Conservation (phyloP, 805 yeast species). For the Hermanozyma aechmeae region DNA sequence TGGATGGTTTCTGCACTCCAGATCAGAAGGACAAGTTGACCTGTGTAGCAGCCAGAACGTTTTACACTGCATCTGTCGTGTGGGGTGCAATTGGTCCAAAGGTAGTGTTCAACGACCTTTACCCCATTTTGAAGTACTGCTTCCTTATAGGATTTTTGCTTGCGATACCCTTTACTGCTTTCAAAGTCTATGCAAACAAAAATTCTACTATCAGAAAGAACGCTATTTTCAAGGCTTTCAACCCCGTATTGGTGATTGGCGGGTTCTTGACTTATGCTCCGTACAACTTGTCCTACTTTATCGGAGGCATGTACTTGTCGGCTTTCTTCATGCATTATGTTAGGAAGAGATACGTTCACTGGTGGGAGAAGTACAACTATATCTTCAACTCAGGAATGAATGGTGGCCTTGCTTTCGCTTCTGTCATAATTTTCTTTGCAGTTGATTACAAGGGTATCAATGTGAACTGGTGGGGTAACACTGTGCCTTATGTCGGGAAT, state of each 20-base stretch:
- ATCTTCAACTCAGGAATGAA: not conserved
- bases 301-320: not conserved
- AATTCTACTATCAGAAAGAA: not conserved
- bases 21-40: conserved; percentile 35
- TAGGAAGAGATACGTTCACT: not conserved
- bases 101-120: not conserved
- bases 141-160: not conserved
- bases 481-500: not conserved
- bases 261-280: not conserved
- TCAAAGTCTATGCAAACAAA: too few species aligned
- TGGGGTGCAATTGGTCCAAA: conserved; percentile 1
- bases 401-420: not conserved
- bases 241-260: not conserved
- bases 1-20: conserved; percentile 26
- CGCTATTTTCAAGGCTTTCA: not conserved
- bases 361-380: not conserved
- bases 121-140: not conserved
- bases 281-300: not conserved
- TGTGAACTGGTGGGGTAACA: not conserved
- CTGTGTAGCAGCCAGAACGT: conserved; percentile 5
- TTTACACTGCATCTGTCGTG: conserved; percentile 6
- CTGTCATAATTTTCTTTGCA: not conserved
- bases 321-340: not conserved
- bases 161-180: not conserved
- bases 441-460: not conserved